phyloP scores from a whole-genome alignment of 257 asterid genomes.

The Cruciata laevipes region DNA sequence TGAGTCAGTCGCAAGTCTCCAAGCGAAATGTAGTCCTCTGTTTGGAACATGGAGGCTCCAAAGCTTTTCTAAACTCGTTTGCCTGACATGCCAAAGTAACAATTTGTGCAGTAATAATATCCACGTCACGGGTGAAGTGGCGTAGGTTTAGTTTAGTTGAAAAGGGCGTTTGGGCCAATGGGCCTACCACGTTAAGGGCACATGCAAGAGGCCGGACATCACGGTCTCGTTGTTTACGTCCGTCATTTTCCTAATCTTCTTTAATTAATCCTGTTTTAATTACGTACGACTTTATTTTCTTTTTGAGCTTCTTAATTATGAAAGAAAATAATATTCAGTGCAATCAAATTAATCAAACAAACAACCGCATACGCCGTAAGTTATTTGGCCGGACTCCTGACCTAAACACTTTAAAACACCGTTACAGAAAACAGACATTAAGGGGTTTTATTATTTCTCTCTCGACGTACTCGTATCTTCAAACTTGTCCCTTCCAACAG shows the following conservation, averaged over 20 bases:
- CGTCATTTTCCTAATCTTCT: constrained; percentile 34
- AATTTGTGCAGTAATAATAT: neutral
- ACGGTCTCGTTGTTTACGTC: constrained; percentile 31
- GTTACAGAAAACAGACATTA: neutral
- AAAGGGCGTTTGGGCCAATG: constrained; percentile 22
- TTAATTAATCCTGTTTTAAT: neutral
- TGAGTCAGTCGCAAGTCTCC: too few species aligned
- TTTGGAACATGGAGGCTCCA: too few species aligned
- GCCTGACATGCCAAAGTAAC: too few species aligned
- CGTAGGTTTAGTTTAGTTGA: constrained; percentile 19
- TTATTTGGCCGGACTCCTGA: constrained; percentile 2
- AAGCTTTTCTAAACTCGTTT: too few species aligned
- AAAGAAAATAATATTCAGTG: neutral
- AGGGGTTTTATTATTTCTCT: neutral
- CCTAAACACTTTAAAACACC: neutral
- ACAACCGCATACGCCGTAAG: neutral
- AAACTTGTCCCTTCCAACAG: constrained; percentile 13
- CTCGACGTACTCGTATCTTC: constrained; percentile 9
- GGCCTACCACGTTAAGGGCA: constrained; percentile 76
- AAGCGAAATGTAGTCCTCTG: too few species aligned
- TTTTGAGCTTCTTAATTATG: too few species aligned
- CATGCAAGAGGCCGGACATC: constrained; percentile 49
- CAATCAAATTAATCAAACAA: neutral
- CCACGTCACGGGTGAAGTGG: neutral
- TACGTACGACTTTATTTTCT: too few species aligned